Conservation (phyloP, 2,329 filamentous ascomycete genomes). For the Zalaria sp. region DNA sequence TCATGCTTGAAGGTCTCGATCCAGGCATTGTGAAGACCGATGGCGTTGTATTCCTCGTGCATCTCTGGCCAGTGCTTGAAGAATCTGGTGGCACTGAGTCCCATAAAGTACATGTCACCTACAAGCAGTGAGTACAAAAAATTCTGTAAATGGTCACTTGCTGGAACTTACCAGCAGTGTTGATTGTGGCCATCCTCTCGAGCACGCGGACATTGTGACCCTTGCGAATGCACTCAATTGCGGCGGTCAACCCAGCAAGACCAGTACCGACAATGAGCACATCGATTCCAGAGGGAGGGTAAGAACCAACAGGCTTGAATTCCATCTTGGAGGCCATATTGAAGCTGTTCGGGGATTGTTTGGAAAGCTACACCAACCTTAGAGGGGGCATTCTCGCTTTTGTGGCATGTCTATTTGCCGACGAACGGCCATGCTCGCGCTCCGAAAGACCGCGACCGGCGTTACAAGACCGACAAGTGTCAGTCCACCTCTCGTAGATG, state of each 20-base stretch:
- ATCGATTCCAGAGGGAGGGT: conserved; percentile 23
- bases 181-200: conserved; percentile 30
- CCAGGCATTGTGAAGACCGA: conserved; percentile 40
- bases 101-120: conserved; percentile 49
- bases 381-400: no score
- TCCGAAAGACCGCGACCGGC: no score
- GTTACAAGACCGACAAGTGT: no score
- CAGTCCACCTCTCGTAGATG: no score
- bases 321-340: conserved; percentile 7
- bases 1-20: conserved; percentile 42
- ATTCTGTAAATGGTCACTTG: no score
- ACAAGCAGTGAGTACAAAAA: not conserved
- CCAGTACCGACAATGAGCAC: conserved; percentile 18
- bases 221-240: conserved; percentile 18
- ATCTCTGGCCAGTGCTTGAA: conserved; percentile 43
- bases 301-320: conserved; percentile 37
- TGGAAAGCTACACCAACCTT: no score
- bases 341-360: not conserved
- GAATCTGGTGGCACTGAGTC: conserved; percentile 39
- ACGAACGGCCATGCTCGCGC: no score
- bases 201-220: conserved; percentile 17
- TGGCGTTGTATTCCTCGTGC: conserved; percentile 34
- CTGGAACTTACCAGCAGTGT: conserved; percentile 31
- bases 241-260: conserved; percentile 16
- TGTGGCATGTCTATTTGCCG: no score